Conservation (phyloP, 805 yeast genomes). For the Pichia paraexigua region DNA sequence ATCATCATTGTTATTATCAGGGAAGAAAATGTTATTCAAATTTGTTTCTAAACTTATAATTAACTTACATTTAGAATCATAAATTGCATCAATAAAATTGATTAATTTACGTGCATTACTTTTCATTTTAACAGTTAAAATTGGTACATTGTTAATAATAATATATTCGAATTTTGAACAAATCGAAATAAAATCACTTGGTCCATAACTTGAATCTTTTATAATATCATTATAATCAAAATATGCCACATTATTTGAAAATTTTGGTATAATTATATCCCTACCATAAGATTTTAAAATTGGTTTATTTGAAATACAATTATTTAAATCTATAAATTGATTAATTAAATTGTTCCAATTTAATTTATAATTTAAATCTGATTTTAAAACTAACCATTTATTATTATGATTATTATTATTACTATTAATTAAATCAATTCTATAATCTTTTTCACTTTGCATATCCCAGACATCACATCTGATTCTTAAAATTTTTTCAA, state of each 20-base stretch:
- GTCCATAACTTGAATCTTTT: constrained; percentile 42
- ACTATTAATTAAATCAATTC: constrained; percentile 30
- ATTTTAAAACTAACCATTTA: constrained; percentile 30
- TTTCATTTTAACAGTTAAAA: constrained; percentile 46
- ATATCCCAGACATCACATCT: constrained; percentile 58
- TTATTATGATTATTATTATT: constrained; percentile 13
- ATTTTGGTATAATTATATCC: constrained; percentile 35
- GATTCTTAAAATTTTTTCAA: constrained; percentile 46
- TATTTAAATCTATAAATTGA: constrained; percentile 8
- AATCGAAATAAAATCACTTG: constrained; percentile 63
- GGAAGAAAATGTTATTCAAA: constrained; percentile 54
- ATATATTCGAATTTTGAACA: constrained; percentile 53
- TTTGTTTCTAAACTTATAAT: constrained; percentile 41
- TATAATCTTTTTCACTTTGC: constrained; percentile 51
- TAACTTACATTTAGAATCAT: constrained; percentile 60
- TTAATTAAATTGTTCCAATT: constrained; percentile 32
- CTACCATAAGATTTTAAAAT: constrained; percentile 51
- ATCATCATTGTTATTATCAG: constrained; percentile 30
- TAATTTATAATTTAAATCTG: constrained; percentile 21
- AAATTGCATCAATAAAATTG: constrained; percentile 58
- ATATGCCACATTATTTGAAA: constrained; percentile 31
- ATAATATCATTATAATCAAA: constrained; percentile 50
- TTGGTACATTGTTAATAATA: constrained; percentile 54
- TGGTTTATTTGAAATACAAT: constrained; percentile 11
- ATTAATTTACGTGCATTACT: constrained; percentile 65